A percentile compares a stretch with the other conserved stretches of the same genome.
Conservation (phyloP, 257 asterid species). For the Solanum gandarillasii region DNA sequence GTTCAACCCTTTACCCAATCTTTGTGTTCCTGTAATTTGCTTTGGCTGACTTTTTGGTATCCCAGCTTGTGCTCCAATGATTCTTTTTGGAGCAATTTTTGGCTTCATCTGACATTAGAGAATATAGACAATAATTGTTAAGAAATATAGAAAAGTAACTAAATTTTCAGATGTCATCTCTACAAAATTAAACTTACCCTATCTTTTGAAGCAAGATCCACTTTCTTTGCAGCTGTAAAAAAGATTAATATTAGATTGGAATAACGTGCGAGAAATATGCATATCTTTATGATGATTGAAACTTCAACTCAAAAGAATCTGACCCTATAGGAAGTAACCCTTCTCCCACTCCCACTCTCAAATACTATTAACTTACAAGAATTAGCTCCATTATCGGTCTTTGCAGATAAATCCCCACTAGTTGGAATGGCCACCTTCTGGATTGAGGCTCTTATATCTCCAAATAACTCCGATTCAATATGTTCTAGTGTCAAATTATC, state of each 20-base stretch:
- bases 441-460: slow-evolving; percentile 94
- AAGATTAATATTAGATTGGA: not conserved
- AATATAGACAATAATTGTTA: not conserved
- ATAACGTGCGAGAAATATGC: not conserved
- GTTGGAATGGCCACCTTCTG: slow-evolving; percentile 35
- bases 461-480: slow-evolving; percentile 72
- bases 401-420: slow-evolving; percentile 19
- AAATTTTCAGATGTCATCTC: not conserved
- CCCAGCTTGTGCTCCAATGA: slow-evolving; percentile 27
- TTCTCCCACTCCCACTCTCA: not conserved
- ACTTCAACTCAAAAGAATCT: not conserved
- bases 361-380: slow-evolving; percentile 42
- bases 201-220: not conserved
- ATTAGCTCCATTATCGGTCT: slow-evolving; percentile 17
- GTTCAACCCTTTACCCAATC: slow-evolving; percentile 36
- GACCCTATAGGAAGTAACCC: not conserved
- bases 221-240: slow-evolving; percentile 1
- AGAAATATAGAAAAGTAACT: not conserved
- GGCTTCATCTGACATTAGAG: slow-evolving; percentile 31
- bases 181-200: not conserved
- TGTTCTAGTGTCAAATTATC: slow-evolving; percentile 58
- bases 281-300: not conserved
- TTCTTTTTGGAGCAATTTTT: slow-evolving; percentile 37
- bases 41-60: slow-evolving; percentile 42
- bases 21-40: slow-evolving; percentile 36